These are phyloP conservation scores for Candida verbasci DNA, from an alignment of 805 yeast species.

Conservation along the genomic window DNA sequence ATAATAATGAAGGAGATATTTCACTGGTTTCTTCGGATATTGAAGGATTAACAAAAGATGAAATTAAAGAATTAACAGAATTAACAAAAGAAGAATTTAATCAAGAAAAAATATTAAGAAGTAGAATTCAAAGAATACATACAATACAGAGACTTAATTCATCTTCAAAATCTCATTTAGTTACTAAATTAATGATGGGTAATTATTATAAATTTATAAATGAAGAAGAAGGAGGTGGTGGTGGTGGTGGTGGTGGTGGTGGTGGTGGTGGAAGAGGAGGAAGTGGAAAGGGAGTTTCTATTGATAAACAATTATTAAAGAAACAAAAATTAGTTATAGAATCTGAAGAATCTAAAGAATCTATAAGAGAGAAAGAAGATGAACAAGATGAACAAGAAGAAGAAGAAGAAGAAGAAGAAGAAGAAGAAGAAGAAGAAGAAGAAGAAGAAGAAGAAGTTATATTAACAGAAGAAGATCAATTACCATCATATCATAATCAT, in stretches of 20 bases:
- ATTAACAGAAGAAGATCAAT: conserved; percentile 43
- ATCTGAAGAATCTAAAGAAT: no score
- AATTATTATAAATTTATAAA: conserved; percentile 51
- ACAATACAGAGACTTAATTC: conserved; percentile 33
- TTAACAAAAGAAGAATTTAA: conserved; percentile 32
- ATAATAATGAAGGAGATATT: conserved; percentile 9
- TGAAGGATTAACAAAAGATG: conserved; percentile 32
- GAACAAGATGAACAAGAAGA: conserved; percentile 5
- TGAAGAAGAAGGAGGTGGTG: no score
- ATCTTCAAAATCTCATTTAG: conserved; percentile 43
- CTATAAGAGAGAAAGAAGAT: no score
- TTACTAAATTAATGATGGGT: conserved; percentile 67
- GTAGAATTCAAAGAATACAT: conserved; percentile 46
- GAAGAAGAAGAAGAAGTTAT: conserved; percentile 36
- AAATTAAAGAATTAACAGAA: conserved; percentile 32
- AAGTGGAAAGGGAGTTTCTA: conserved; percentile 35
- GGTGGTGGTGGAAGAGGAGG: conserved; percentile 2
- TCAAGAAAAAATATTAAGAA: conserved; percentile 39
- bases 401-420: conserved; percentile 6
- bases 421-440: conserved; percentile 1
- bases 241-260: conserved; percentile 5
- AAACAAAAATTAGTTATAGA: conserved; percentile 15
- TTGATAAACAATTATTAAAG: conserved; percentile 43
- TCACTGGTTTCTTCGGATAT: conserved; percentile 18
- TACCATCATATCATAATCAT: conserved; percentile 45